Conservation (phyloP, 208 protist species). For the Trypanosoma scelopori region DNA sequence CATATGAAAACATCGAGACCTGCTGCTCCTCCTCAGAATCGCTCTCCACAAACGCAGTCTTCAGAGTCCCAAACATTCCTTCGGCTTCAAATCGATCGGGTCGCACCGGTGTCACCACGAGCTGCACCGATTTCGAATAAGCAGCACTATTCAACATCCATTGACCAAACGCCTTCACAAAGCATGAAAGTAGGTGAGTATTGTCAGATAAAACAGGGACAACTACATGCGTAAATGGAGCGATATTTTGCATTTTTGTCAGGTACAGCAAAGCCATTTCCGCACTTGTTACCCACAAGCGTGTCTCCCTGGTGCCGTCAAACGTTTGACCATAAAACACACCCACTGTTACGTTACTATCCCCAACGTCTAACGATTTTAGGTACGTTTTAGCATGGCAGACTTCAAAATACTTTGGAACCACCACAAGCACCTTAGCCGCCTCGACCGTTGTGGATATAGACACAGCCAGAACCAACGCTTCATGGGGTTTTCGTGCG, state of each 20-base stretch:
- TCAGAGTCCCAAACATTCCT: conserved; percentile 48
- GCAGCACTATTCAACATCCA: conserved; percentile 39
- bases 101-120: conserved; percentile 32
- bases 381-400: conserved; percentile 45
- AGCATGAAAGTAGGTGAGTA: conserved; percentile 58
- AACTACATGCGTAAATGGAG: conserved; percentile 85
- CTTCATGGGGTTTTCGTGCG: conserved; percentile 39
- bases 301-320: conserved; percentile 36
- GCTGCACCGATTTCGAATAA: conserved; percentile 44
- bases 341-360: conserved; percentile 36
- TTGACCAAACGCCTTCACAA: conserved; percentile 21
- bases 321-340: conserved; percentile 67
- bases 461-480: conserved; percentile 49
- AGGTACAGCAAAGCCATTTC: conserved; percentile 80
- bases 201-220: conserved; percentile 60
- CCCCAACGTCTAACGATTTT: conserved; percentile 27
- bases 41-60: conserved; percentile 26
- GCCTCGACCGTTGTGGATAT: conserved; percentile 21
- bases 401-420: conserved; percentile 78
- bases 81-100: conserved; percentile 20
- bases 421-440: conserved; percentile 76
- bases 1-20: conserved; percentile 64
- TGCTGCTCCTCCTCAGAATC: conserved; percentile 3
- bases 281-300: conserved; percentile 79
- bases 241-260: conserved; percentile 50